Percentiles rank a stretch among this genome's conserved stretches.
phyloP scores from a whole-genome alignment of 2,329 filamentous ascomycete species.

The Elsinoe arachidis region DNA sequence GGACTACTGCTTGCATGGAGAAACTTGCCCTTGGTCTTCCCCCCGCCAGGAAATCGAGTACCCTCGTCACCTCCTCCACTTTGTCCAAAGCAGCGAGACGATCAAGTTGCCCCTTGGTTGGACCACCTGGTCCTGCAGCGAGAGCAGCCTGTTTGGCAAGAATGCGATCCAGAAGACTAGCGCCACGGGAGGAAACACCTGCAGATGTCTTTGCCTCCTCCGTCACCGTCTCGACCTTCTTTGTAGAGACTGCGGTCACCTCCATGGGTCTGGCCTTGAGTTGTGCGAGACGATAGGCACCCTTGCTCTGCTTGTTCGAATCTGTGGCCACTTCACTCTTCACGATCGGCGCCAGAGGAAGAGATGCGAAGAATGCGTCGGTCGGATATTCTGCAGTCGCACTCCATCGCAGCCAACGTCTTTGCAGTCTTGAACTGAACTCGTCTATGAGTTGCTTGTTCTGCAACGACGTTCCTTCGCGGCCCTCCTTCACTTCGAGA shows the following conservation, averaged over 20 bases:
- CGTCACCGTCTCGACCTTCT: conserved; percentile 17
- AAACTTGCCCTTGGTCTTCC: conserved; percentile 33
- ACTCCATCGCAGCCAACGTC: conserved; percentile 37
- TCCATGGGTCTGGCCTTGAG: conserved; percentile 45
- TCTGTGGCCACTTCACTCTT: conserved; percentile 39
- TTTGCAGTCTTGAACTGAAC: conserved; percentile 42
- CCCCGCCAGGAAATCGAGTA: conserved; percentile 36
- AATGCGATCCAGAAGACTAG: conserved; percentile 42
- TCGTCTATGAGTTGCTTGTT: conserved; percentile 41
- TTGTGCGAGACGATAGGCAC: conserved; percentile 59
- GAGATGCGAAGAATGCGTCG: conserved; percentile 45
- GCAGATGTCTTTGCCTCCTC: conserved; percentile 30
- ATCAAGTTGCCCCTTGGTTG: conserved; percentile 35
- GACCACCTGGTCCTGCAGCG: conserved; percentile 30
- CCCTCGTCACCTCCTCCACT: conserved; percentile 36
- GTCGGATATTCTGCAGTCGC: conserved; percentile 27
- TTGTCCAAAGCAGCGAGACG: conserved; percentile 41
- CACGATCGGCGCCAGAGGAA: conserved; percentile 49
- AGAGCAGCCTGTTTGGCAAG: conserved; percentile 40
- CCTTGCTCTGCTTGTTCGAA: conserved; percentile 41
- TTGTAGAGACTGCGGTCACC: conserved; percentile 25
- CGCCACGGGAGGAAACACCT: conserved; percentile 31
- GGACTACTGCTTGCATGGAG: conserved; percentile 34
- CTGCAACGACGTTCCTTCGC: conserved; percentile 21
- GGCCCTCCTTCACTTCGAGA: conserved; percentile 29